Conservation (phyloP, 1,139 yeast genomes). For the Hyphopichia khmerensis region DNA sequence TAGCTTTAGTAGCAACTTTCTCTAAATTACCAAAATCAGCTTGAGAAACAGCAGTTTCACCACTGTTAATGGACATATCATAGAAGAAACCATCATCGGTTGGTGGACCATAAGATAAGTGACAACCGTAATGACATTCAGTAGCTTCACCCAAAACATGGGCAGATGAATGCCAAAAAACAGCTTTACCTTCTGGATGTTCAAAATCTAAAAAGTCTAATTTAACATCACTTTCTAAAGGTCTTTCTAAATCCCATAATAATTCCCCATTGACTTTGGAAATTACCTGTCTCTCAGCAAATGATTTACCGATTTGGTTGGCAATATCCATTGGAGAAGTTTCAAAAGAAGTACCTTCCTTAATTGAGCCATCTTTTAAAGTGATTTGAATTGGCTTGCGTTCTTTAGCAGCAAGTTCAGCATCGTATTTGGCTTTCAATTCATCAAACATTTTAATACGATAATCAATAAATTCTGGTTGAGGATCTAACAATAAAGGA, state of each 20-base stretch:
- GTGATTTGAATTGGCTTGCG: slow-evolving; percentile 69
- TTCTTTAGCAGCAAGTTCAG: slow-evolving; percentile 60
- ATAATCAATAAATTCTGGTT: slow-evolving; percentile 77
- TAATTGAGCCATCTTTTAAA: slow-evolving; percentile 79
- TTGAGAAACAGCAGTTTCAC: slow-evolving; percentile 73
- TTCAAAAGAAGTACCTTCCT: slow-evolving; percentile 82
- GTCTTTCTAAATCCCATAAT: slow-evolving; percentile 95
- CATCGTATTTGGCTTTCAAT: slow-evolving; percentile 77
- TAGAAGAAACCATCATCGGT: slow-evolving; percentile 97
- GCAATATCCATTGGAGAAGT: slow-evolving; percentile 91
- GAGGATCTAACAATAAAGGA: slow-evolving; percentile 63
- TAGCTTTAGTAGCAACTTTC: slow-evolving; percentile 83
- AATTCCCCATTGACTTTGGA: slow-evolving; percentile 80
- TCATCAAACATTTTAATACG: slow-evolving; percentile 80
- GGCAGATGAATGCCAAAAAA: slow-evolving; percentile 99
- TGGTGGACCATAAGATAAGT: slow-evolving; percentile 89
- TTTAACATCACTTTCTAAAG: slow-evolving; percentile 70
- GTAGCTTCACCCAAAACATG: slow-evolving; percentile 98
- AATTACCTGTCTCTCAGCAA: slow-evolving; percentile 80
- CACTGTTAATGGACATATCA: slow-evolving; percentile 86
- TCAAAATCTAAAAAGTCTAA: slow-evolving; percentile 73
- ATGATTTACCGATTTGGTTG: slow-evolving; percentile 77
- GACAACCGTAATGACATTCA: slow-evolving; percentile 95
- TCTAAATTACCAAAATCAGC: slow-evolving; percentile 84
- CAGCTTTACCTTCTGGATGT: slow-evolving; percentile 85